Evolutionary conservation across 1,284 basidiomycete genomes (phyloP).

Genomic region (Heterobasidion parviporum): DNA sequence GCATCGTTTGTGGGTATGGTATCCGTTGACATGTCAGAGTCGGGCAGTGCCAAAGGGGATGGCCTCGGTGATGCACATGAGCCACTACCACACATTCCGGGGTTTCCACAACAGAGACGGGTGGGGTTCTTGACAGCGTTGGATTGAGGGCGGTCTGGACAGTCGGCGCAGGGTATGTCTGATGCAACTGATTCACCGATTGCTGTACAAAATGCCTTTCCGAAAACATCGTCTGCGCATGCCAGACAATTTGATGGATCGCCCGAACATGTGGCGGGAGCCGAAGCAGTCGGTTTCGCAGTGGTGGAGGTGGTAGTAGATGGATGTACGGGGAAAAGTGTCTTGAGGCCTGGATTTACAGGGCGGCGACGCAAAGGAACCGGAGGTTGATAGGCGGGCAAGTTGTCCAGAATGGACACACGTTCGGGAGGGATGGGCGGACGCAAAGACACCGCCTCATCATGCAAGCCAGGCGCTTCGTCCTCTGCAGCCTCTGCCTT

Average conservation of each 20-base stretch:
- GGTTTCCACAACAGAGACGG: conserved; percentile 21
- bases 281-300: conserved; percentile 36
- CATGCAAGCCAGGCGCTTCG: not conserved
- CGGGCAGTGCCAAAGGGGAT: conserved; percentile 8
- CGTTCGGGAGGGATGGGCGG: conserved; percentile 10
- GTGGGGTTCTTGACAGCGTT: not conserved
- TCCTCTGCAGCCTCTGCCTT: conserved; percentile 28
- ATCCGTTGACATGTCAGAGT: conserved; percentile 21
- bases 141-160: conserved; percentile 27
- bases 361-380: conserved; percentile 61
- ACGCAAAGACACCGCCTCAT: conserved; percentile 1
- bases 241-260: conserved; percentile 67
- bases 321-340: conserved; percentile 45
- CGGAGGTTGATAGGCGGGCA: conserved; percentile 69
- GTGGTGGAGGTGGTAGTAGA: conserved; percentile 12
- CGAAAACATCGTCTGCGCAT: conserved; percentile 75
- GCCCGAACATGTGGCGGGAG: conserved; percentile 36
- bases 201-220: conserved; percentile 80
- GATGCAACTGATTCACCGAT: conserved; percentile 53
- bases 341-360: conserved; percentile 28
- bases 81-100: conserved; percentile 15
- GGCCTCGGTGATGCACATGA: not conserved
- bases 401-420: conserved; percentile 61
- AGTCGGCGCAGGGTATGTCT: conserved; percentile 42
- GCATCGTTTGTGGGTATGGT: conserved; percentile 78